These are phyloP conservation scores for Russula dissimulans DNA, from an alignment of 768 basidiomycete genomes.

Conservation along the genomic window DNA sequence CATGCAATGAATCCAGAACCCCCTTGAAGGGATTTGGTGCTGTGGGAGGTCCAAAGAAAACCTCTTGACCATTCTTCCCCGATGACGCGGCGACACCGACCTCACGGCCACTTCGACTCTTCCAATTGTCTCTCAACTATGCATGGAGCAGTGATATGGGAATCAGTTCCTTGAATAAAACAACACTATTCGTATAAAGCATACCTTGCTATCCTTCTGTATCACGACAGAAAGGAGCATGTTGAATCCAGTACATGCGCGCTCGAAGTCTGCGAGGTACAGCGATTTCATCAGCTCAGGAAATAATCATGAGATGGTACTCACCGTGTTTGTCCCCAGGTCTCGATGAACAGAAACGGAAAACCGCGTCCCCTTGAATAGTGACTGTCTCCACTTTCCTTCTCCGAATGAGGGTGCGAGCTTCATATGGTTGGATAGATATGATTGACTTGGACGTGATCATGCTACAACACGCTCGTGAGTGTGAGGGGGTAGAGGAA, in stretches of 20 bases:
- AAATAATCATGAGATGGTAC: not conserved
- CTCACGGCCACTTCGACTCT: not conserved
- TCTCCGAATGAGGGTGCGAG: constrained; percentile 1
- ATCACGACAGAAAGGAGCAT: not conserved
- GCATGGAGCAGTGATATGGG: not conserved
- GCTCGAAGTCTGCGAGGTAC: not conserved
- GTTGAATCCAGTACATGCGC: not conserved
- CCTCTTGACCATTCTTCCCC: not conserved
- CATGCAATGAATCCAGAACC: not conserved
- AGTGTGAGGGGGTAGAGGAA: not conserved
- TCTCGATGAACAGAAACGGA: not conserved
- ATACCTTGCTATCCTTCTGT: not conserved
- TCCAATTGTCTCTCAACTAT: not conserved
- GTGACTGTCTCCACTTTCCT: constrained; percentile 2
- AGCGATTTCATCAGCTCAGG: not conserved
- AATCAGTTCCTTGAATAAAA: not conserved
- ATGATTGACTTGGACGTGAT: constrained; percentile 5
- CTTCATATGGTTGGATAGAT: constrained; percentile 5
- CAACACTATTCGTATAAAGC: not conserved
- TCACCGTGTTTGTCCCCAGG: constrained; percentile 6
- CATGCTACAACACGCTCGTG: not conserved
- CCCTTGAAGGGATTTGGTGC: constrained; percentile 3
- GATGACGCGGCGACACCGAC: not conserved
- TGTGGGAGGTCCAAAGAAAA: constrained; percentile 1
- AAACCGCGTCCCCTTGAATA: not conserved